Evolutionary conservation across 768 basidiomycete species (phyloP).

Genomic region (Nidularia sp.): DNA sequence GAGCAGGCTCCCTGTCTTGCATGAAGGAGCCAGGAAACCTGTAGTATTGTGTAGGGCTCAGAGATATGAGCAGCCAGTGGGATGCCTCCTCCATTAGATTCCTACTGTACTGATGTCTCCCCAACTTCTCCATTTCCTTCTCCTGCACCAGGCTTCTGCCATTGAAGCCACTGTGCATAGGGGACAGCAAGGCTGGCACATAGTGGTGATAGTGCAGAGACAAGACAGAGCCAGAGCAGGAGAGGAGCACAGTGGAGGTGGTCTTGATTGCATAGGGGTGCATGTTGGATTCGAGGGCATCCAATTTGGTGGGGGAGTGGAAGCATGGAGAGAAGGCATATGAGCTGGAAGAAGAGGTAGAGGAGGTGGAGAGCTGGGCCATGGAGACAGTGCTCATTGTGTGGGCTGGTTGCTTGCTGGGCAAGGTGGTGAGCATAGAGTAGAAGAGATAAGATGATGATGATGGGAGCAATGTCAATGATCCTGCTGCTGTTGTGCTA

Average conservation of each 20-base stretch:
- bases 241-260: conserved; percentile 66
- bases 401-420: too few species aligned
- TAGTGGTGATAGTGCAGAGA: conserved; percentile 39
- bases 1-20: too few species aligned
- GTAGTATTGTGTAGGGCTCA: conserved; percentile 3
- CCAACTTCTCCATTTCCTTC: conserved; percentile 5
- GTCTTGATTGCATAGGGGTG: conserved; percentile 84
- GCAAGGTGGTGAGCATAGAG: too few species aligned
- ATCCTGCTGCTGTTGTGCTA: too few species aligned
- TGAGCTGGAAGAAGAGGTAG: too few species aligned
- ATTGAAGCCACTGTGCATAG: too few species aligned
- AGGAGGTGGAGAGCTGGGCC: too few species aligned
- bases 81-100: conserved; percentile 28
- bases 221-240: conserved; percentile 56
- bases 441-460: too few species aligned
- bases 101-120: conserved; percentile 41
- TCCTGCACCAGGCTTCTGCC: conserved; percentile 16
- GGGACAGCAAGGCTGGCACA: conserved; percentile 37
- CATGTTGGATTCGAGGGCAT: conserved; percentile 41
- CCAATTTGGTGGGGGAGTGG: background rate
- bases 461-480: too few species aligned
- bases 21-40: background rate
- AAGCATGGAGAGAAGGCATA: background rate
- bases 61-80: conserved; percentile 48
- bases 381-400: too few species aligned